Percentiles rank a stretch among this genome's conserved stretches.
Evolutionary conservation across 176 grass and related monocot genomes (phyloP).

Genomic region (Carex scoparia): DNA sequence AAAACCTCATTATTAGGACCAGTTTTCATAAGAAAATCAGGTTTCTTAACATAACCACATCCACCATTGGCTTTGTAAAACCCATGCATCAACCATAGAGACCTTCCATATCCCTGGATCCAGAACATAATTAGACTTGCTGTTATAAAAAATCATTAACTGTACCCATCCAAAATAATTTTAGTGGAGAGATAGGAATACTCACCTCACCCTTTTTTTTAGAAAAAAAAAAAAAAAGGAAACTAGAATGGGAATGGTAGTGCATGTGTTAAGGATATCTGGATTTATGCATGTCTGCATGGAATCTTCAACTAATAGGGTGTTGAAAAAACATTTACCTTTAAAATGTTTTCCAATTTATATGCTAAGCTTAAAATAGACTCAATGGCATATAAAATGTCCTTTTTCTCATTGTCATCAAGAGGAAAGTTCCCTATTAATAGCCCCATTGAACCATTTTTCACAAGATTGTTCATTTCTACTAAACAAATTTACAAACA

Average conservation of each 20-base stretch:
- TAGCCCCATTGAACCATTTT: not conserved
- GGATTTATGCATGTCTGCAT: not conserved
- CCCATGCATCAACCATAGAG: conserved; percentile 93
- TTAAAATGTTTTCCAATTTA: not conserved
- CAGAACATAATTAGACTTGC: not conserved
- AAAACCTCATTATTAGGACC: conserved; percentile 76
- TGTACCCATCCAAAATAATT: conserved; percentile 1
- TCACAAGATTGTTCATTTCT: not conserved
- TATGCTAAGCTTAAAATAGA: not conserved
- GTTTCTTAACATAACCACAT: conserved; percentile 92
- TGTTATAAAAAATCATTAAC: conserved; percentile 7
- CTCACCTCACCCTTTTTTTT: not conserved
- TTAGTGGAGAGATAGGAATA: not conserved
- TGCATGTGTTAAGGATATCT: not conserved
- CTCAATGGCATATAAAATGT: not conserved
- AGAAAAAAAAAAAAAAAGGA: not conserved
- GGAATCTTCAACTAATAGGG: not conserved
- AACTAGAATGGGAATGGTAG: not conserved
- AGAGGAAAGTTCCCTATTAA: not conserved
- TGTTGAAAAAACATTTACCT: not conserved
- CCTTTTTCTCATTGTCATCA: not conserved
- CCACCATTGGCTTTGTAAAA: conserved; percentile 87
- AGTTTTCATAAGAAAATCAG: conserved; percentile 77
- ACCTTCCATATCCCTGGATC: conserved; percentile 71
- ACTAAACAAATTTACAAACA: conserved; percentile 5